Percentiles rank a stretch among this genome's conserved stretches.
Conservation (phyloP, 352 stramenopile species). For the Pythium aphanidermatum region DNA sequence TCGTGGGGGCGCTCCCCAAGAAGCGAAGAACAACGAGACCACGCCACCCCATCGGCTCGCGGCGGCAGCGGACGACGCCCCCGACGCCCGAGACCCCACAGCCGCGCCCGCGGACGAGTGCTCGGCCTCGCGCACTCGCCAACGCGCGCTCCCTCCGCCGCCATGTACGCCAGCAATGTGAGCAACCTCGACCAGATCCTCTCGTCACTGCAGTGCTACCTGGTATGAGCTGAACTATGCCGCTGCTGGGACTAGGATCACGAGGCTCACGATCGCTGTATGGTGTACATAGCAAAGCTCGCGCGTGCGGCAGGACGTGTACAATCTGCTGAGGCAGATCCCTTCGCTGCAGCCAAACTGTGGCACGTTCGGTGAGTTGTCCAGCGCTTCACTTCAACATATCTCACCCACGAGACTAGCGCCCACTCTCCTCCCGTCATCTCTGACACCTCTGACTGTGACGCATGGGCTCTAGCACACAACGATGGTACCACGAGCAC, state of each 20-base stretch:
- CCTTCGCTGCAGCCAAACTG: conserved; percentile 80
- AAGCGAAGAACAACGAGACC: neutral
- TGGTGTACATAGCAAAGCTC: conserved; percentile 56
- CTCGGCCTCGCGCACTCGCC: neutral
- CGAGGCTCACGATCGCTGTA: neutral
- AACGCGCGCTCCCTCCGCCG: neutral
- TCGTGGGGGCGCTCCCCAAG: neutral
- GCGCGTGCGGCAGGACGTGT: conserved; percentile 76
- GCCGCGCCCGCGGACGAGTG: neutral
- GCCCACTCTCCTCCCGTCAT: neutral
- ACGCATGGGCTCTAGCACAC: conserved; percentile 34
- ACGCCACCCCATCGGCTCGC: no score
- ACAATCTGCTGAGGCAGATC: conserved; percentile 82
- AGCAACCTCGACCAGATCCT: conserved; percentile 86
- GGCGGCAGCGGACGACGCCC: no score
- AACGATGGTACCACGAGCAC: conserved; percentile 86
- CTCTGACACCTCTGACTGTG: neutral
- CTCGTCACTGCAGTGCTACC: conserved; percentile 78
- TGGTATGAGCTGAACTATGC: conserved; percentile 29
- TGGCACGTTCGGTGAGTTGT: conserved; percentile 63
- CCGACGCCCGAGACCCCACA: neutral
- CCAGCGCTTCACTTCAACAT: no score
- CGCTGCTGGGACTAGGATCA: neutral
- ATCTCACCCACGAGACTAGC: no score
- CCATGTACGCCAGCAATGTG: conserved; percentile 83